phyloP scores from a whole-genome alignment of 768 basidiomycete genomes.

The Galerina sulciceps region DNA sequence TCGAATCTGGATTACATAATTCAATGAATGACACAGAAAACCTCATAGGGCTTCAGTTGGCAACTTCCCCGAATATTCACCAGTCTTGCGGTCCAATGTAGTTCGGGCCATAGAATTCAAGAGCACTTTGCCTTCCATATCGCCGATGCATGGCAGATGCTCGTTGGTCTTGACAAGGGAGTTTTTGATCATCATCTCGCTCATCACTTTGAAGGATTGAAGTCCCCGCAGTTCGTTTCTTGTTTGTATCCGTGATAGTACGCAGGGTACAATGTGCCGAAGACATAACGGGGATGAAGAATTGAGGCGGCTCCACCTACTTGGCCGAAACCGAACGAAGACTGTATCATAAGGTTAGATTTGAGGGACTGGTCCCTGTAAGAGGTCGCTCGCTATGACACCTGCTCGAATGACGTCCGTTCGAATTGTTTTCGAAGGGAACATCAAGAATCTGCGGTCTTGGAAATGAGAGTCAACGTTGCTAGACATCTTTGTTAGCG shows the following conservation, averaged over 20 bases:
- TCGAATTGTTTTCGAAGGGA: constrained; percentile 95
- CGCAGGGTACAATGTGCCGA: constrained; percentile 81
- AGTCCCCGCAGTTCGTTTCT: constrained; percentile 70
- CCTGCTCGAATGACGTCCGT: constrained; percentile 92
- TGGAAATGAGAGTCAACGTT: constrained; percentile 95
- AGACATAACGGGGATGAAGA: constrained; percentile 89
- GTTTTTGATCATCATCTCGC: constrained; percentile 94
- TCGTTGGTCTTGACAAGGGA: constrained; percentile 95
- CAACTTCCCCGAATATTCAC: constrained; percentile 76
- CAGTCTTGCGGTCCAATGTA: constrained; percentile 78
- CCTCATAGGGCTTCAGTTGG: constrained; percentile 48
- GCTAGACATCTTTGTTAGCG: constrained; percentile 39
- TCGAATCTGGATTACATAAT: no score
- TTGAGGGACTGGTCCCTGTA: background rate
- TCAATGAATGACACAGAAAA: no score
- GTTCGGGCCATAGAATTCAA: constrained; percentile 94
- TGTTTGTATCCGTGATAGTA: constrained; percentile 72
- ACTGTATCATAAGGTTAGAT: constrained; percentile 45
- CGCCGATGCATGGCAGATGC: constrained; percentile 82
- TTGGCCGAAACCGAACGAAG: constrained; percentile 98
- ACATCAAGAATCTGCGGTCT: constrained; percentile 89
- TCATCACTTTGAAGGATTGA: constrained; percentile 88
- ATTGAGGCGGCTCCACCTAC: constrained; percentile 92
- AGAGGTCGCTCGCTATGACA: constrained; percentile 66
- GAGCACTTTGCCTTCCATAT: constrained; percentile 85